Percentiles rank a stretch among this genome's conserved stretches.
These are phyloP conservation scores for Xanthoconium separans DNA, from an alignment of 1,284 basidiomycete species.

Conservation along the genomic window DNA sequence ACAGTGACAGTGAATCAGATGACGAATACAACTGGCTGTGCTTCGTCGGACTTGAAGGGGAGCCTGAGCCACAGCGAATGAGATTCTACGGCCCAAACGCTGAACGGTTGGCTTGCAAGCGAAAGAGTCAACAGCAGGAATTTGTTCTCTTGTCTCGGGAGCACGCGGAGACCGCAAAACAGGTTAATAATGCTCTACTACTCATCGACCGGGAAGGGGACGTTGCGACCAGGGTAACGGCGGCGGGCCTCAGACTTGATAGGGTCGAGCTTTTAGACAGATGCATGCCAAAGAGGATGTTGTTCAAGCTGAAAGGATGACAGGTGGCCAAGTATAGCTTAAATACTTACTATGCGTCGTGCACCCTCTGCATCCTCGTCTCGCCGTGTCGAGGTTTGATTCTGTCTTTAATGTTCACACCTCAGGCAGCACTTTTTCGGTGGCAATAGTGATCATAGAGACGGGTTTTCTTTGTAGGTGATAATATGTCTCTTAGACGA, in stretches of 20 bases:
- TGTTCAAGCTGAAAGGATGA: conserved; percentile 1
- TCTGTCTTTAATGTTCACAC: too few relatives aligned
- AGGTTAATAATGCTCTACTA: background rate
- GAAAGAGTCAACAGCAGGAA: background rate
- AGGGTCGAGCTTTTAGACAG: background rate
- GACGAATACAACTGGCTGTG: too few relatives aligned
- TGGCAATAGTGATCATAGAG: background rate
- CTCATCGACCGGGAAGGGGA: conserved; percentile 2
- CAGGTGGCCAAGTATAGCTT: too few relatives aligned
- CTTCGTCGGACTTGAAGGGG: background rate
- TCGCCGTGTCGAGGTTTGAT: too few relatives aligned
- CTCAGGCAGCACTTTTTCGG: background rate
- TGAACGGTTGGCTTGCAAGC: background rate
- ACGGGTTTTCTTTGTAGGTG: background rate
- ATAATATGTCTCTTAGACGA: background rate
- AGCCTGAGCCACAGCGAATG: background rate
- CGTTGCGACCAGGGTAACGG: background rate
- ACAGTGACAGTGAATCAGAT: background rate
- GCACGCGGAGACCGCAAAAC: background rate
- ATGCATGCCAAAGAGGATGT: background rate
- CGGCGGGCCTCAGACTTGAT: background rate
- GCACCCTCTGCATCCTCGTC: background rate
- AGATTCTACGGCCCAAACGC: conserved; percentile 1
- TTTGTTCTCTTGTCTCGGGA: conserved; percentile 7
- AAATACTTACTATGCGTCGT: too few relatives aligned